phyloP scores from a whole-genome alignment of 2,329 filamentous ascomycete species.

The Drechslera avenae region DNA sequence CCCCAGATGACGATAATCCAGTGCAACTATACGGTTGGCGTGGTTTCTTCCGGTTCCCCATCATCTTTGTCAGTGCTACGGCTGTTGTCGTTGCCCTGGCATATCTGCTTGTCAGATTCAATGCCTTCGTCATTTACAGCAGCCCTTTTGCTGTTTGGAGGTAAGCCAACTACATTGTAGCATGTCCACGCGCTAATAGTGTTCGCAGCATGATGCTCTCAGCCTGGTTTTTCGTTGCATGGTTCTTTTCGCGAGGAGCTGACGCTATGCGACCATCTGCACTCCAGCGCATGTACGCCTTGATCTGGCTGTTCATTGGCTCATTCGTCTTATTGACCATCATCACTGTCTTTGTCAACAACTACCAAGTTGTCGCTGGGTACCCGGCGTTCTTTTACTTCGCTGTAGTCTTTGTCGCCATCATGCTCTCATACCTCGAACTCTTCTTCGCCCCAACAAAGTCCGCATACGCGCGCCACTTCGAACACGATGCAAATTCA shows the following conservation, averaged over 20 bases:
- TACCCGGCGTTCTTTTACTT: conserved; percentile 86
- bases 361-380: conserved; percentile 72
- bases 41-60: conserved; percentile 82
- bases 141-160: conserved; percentile 84
- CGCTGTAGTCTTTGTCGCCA: conserved; percentile 72
- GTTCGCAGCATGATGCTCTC: conserved; percentile 73
- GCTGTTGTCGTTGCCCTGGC: conserved; percentile 73
- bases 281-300: conserved; percentile 77
- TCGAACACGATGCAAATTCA: conserved; percentile 40
- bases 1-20: conserved; percentile 62
- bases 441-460: conserved; percentile 75
- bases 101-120: conserved; percentile 78
- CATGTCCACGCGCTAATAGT: conserved; percentile 4
- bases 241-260: conserved; percentile 80
- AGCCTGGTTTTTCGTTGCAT: conserved; percentile 78
- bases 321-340: conserved; percentile 75
- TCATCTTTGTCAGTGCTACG: conserved; percentile 72
- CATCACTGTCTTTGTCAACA: conserved; percentile 76
- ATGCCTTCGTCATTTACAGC: conserved; percentile 89
- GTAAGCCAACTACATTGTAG: conserved; percentile 25
- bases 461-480: conserved; percentile 67
- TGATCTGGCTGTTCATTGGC: conserved; percentile 82
- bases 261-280: conserved; percentile 83
- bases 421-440: conserved; percentile 78
- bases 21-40: conserved; percentile 75